Conservation (phyloP, 371 early-diverging fungal species). For the Mucor velutinosus region DNA sequence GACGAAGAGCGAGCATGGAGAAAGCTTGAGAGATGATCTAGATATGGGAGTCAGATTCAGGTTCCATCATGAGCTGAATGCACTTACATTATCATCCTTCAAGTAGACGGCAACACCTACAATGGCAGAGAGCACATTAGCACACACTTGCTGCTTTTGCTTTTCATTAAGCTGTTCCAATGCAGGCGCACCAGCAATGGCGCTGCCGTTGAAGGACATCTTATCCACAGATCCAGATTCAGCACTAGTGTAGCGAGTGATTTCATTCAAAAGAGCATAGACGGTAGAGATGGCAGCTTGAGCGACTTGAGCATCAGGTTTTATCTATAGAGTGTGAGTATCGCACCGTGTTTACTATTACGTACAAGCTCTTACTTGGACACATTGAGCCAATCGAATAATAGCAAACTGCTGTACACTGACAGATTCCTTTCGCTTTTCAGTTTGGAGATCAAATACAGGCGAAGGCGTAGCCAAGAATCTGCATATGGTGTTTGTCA, state of each 20-base stretch:
- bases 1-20: constrained; percentile 56
- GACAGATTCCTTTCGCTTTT: constrained; percentile 18
- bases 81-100: constrained; percentile 59
- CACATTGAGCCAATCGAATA: constrained; percentile 56
- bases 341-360: too few species aligned
- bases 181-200: constrained; percentile 26
- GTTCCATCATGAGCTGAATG: neutral
- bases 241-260: constrained; percentile 47
- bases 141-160: constrained; percentile 57
- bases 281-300: constrained; percentile 58
- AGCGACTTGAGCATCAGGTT: constrained; percentile 37
- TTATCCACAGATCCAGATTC: constrained; percentile 9
- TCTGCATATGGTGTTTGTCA: constrained; percentile 58
- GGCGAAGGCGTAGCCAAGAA: constrained; percentile 68
- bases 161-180: constrained; percentile 37
- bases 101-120: constrained; percentile 67
- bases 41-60: neutral
- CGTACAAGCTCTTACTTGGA: constrained; percentile 42
- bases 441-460: constrained; percentile 50
- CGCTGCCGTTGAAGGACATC: constrained; percentile 21
- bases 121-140: constrained; percentile 62
- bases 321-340: constrained; percentile 19
- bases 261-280: constrained; percentile 57
- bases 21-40: constrained; percentile 55
- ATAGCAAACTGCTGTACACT: constrained; percentile 60